Evolutionary conservation across 2,329 filamentous ascomycete genomes (phyloP), one percentile per base, ranked within the genome.

Genomic region (Fusarium sublunatum): DNA sequence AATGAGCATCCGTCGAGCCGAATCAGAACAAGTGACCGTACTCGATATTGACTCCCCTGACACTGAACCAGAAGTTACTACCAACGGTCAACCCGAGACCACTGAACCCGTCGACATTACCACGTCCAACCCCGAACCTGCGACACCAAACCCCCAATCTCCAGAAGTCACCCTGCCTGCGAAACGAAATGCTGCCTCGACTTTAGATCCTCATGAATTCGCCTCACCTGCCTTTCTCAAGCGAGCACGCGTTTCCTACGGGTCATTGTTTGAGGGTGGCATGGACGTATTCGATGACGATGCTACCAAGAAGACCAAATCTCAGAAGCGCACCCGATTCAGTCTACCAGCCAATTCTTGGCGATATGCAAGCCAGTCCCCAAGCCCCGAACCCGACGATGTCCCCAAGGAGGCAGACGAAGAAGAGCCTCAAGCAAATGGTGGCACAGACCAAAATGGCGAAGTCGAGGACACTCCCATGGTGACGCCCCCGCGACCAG

Each of bases 211-310:
- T 40, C 77, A 81, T 15, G 85, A 89, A 65, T 95, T 88, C 78
- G 81, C 85, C 5, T 96, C 92, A 3, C 93, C 93, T 1, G 91
- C 91, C 0, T 96, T 96, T 67, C 77, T 92, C 19, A 93, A 91
- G 73, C 83, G 89, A 49, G 83, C 86, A 12, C 83, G 90, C 52
- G 78, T 90, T 5, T 93, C 90, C 0, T 89, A 89, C 53, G 88
- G 88, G 2, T 86, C 87, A 1, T 76, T 90, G 1, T 86, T 89
- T 46, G 86, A 90, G 63, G 83, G 83, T 5, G 82, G 82, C 2
- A 83, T 87, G 61, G 88, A 93, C 68, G 84, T 88, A 4, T 89
- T 94, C 12, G 88, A 91, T 57, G 90, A 91, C 81, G 69, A 86
- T 86, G 26, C 67, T 29, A 60, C 41, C 7, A 64, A 58, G 8